Evolutionary conservation across 495 filamentous ascomycete genomes (phyloP), one percentile per base, ranked within the genome.

Genomic region (Lepidopterella palustris): DNA sequence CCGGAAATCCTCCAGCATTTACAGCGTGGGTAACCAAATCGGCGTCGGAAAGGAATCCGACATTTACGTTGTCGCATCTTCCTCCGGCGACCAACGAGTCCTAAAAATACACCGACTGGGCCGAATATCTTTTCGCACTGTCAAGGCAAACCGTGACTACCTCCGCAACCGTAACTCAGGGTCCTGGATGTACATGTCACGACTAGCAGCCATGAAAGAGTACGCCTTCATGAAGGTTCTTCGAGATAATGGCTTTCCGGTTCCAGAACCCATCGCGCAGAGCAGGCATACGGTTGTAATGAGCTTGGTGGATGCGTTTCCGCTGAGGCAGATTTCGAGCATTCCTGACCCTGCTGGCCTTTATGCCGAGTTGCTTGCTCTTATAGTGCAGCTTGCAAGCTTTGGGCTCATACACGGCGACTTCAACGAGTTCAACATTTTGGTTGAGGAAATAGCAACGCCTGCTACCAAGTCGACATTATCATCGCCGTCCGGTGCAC

Each of bases 371-470:
- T 76, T 99, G 54, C 95, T 99, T 71, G 81, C 84, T 54, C 82
- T 96, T 60, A 89, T 97, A 59, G 70, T 99, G 45, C 78, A 83
- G 51, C 80, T 99, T 24, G 93, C 93, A n/a, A 79, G 81, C 27
- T 85, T 87, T 66, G 95, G 93, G 6, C 75, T 99, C 57, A 97
- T 99, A 55, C 93, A 99, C 71, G 95, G 93, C 63, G 93, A 99
- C 71, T 97, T 96, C 77, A 99, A 99, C 76, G 95, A 97, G 75
- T 99, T 99, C 78, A 99, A 99, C 69, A 89, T 99, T 58, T 78
- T 99, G 20, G 85, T 97, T 72, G 85, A 90, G 63, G 91, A 68
- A 55, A 59, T 15, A 20, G 20, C 13, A 20, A 42, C 6, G 8
- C 13, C 13, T 11, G 2, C 20, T 2, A 20, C 13, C 20, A 20